Evolutionary conservation across 768 basidiomycete species (phyloP), one percentile per base, ranked within the genome.

Genomic region (Pulveroboletus frians): DNA sequence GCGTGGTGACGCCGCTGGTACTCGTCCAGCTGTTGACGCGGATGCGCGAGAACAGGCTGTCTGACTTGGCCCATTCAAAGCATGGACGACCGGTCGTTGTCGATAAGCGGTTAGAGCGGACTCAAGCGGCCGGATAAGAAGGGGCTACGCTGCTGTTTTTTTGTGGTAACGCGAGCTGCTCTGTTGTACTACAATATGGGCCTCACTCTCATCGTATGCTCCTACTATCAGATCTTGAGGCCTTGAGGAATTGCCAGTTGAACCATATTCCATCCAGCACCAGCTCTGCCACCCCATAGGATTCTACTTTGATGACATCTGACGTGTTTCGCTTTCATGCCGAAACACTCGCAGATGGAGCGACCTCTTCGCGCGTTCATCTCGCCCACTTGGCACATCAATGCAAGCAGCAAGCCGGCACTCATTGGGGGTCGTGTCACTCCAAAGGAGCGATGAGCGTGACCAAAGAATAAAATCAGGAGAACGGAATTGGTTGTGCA

Each of bases 331-430:
- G 92, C 91, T 9, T 72, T 92, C 60, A 77, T 94, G 8, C 71
- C 92, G 58, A 94, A 94, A 26, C 65, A 83, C 85, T 94, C 43
- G 79, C 85, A 1, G 87, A 69, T 76, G 52, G 82, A 88, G 62
- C 90, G 91, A 88, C 89, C 92, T 0, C 69, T 93, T 73, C 78
- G 87, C 14, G 76, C 86, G 17, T 84, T 85, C 29, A 83, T 92
- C 59, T 80, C 84, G 0, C 76, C 76, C 0, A 32, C 59, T 20
- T 37, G 63, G 4, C 23, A 60, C n/a, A 18, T 43, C 14, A 50
- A 39, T 47, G 21, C 47, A 11, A 30, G 48, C 29, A 14, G 55
- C 38, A 90, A 84, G 63, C 87, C 87, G 0, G 80, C 80, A 0
- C 71, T 91, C 8, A 85, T 82, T 3, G 63, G 13, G 84, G 23